Evolutionary conservation across 352 stramenopile species (phyloP).

Genomic region (Globisporangium lucens): DNA sequence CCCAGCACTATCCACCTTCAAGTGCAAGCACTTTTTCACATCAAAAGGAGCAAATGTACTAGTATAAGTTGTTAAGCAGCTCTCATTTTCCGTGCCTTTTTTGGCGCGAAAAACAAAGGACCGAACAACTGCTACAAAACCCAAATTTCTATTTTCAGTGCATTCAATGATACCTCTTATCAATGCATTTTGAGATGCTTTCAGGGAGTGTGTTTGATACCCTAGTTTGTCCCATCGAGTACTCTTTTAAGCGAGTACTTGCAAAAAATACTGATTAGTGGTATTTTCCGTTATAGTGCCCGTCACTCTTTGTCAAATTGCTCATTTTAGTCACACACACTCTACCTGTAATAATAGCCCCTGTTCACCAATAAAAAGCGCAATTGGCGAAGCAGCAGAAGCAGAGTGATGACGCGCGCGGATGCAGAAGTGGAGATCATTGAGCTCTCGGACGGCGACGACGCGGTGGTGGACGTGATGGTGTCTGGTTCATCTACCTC

Average conservation of each 20-base stretch:
- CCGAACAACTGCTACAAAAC: no score
- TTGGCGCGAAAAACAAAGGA: no score
- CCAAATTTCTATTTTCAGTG: no score
- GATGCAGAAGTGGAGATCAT: slow-evolving; percentile 2
- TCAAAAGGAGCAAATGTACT: no score
- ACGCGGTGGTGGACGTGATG: not conserved
- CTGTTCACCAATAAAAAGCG: not conserved
- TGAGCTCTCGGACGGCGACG: slow-evolving; percentile 4
- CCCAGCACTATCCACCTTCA: no score
- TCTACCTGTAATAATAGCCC: not conserved
- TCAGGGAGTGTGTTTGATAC: not conserved
- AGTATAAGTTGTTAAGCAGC: no score
- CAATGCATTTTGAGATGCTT: no score
- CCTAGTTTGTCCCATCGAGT: not conserved
- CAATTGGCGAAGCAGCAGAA: not conserved
- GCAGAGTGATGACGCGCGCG: not conserved
- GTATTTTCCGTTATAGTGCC: not conserved
- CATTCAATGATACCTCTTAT: no score
- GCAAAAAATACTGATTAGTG: not conserved
- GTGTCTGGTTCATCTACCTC: not conserved
- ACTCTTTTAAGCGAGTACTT: not conserved
- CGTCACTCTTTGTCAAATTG: not conserved
- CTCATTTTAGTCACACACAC: not conserved
- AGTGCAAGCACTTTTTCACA: no score
- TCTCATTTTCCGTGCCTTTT: no score